Conservation (phyloP, 805 yeast species). For the Kodamaea hsintzibuensis region DNA sequence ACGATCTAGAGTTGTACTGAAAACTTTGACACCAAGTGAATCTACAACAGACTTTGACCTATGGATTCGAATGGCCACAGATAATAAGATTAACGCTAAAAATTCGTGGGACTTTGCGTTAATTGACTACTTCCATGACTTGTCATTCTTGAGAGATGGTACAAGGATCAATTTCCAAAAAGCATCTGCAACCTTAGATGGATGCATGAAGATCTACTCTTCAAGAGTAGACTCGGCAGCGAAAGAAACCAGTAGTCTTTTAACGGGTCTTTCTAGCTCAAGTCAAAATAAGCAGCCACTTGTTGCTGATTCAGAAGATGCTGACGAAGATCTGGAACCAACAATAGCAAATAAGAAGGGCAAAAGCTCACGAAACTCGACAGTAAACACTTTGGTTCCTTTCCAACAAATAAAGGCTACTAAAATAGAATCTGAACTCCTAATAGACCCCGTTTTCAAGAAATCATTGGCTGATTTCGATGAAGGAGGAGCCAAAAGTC, state of each 20-base stretch:
- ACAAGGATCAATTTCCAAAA: conserved; percentile 74
- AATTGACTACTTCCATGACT: conserved; percentile 54
- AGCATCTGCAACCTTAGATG: conserved; percentile 90
- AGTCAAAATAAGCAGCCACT: conserved; percentile 15
- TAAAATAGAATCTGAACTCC: conserved; percentile 23
- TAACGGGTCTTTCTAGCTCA: conserved; percentile 52
- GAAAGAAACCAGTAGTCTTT: conserved; percentile 80
- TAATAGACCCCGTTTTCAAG: conserved; percentile 29
- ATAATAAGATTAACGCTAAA: conserved; percentile 55
- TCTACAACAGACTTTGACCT: conserved; percentile 52
- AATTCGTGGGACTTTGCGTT: conserved; percentile 53
- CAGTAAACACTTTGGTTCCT: conserved; percentile 3
- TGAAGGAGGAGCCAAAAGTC: conserved; percentile 33
- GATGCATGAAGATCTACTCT: conserved; percentile 90
- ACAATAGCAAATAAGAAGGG: neutral
- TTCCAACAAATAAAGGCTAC: conserved; percentile 9
- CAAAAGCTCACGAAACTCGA: neutral
- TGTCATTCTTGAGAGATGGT: conserved; percentile 23
- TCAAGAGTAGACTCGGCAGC: conserved; percentile 92
- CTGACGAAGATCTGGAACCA: conserved; percentile 12
- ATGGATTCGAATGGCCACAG: conserved; percentile 83
- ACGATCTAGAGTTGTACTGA: neutral
- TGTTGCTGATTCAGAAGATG: conserved; percentile 20
- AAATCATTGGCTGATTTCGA: conserved; percentile 31
- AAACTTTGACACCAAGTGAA: neutral